A percentile compares a stretch with the other conserved stretches of the same genome.
Conservation (phyloP, 2,329 filamentous ascomycete species). For the Elsinoe arachidis region DNA sequence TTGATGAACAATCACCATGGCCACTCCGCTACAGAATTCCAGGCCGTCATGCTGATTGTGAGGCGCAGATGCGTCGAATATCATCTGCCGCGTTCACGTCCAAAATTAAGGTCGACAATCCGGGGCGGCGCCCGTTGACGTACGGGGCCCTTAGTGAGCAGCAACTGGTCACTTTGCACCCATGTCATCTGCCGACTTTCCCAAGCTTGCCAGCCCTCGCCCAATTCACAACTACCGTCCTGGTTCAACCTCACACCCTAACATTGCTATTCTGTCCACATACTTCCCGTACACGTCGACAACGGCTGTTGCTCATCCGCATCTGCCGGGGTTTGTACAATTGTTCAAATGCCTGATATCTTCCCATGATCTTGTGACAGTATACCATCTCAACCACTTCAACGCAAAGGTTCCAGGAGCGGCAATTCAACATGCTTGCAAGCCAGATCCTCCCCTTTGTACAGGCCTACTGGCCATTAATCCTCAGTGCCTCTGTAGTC, state of each 20-base stretch:
- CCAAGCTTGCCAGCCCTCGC: slow-evolving; percentile 6
- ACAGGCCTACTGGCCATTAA: slow-evolving; percentile 34
- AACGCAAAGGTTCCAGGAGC: neutral
- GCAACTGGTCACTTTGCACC: too few relatives aligned
- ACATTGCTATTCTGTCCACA: neutral
- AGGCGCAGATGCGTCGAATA: neutral
- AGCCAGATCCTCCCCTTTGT: slow-evolving; percentile 22
- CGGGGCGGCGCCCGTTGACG: neutral
- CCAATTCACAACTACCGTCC: slow-evolving; percentile 11
- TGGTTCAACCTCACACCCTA: neutral
- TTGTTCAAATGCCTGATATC: neutral
- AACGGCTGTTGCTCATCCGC: slow-evolving; percentile 3
- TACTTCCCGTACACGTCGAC: neutral
- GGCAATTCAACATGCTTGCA: slow-evolving; percentile 24
- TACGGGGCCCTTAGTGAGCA: neutral
- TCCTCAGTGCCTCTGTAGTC: slow-evolving; percentile 25
- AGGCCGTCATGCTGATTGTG: neutral
- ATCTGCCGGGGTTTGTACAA: slow-evolving; percentile 7
- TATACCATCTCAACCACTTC: neutral
- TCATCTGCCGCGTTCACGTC: neutral
- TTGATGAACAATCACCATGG: neutral
- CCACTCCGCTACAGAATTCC: neutral
- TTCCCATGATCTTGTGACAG: neutral
- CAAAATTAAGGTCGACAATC: neutral
- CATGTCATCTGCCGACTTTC: slow-evolving; percentile 5